phyloP scores from a whole-genome alignment of 305 asterid species.

The Ilex paraguariensis region DNA sequence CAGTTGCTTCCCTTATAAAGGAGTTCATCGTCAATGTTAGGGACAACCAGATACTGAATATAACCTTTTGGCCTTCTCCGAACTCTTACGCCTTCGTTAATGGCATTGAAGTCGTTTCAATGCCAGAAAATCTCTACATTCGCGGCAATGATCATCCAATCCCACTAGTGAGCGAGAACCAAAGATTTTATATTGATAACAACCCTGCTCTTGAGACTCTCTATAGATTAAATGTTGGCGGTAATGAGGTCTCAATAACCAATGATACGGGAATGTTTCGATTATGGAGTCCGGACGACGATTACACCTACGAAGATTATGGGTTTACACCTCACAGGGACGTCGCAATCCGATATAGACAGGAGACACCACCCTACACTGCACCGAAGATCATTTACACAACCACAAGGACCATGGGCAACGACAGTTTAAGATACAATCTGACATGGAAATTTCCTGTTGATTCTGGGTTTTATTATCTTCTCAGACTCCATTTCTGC shows the following conservation, averaged over 20 bases:
- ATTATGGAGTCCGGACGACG: conserved; percentile 28
- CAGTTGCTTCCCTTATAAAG: conserved; percentile 14
- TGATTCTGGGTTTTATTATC: conserved; percentile 43
- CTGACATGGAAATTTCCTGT: conserved; percentile 38
- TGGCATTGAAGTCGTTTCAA: conserved; percentile 53
- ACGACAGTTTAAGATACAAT: not conserved
- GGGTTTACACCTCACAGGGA: conserved; percentile 6
- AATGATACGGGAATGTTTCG: conserved; percentile 51
- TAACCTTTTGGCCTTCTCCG: conserved; percentile 34
- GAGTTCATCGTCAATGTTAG: conserved; percentile 38
- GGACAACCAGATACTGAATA: conserved; percentile 15
- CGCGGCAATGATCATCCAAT: conserved; percentile 8
- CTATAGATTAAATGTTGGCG: conserved; percentile 47
- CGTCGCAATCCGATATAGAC: conserved; percentile 15
- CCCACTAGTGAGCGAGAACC: not conserved
- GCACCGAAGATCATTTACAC: conserved; percentile 42
- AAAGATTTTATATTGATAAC: not conserved
- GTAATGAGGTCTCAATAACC: not conserved
- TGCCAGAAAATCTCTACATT: conserved; percentile 40
- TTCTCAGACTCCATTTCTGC: conserved; percentile 54
- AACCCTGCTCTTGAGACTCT: conserved; percentile 34
- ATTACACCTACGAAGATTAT: not conserved
- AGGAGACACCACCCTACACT: conserved; percentile 23
- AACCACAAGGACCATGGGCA: conserved; percentile 22
- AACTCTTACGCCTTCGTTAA: conserved; percentile 31